Evolutionary conservation across 2,329 filamentous ascomycete genomes (phyloP), one percentile per base, ranked within the genome.

Genomic region (Apiospora arundinis): DNA sequence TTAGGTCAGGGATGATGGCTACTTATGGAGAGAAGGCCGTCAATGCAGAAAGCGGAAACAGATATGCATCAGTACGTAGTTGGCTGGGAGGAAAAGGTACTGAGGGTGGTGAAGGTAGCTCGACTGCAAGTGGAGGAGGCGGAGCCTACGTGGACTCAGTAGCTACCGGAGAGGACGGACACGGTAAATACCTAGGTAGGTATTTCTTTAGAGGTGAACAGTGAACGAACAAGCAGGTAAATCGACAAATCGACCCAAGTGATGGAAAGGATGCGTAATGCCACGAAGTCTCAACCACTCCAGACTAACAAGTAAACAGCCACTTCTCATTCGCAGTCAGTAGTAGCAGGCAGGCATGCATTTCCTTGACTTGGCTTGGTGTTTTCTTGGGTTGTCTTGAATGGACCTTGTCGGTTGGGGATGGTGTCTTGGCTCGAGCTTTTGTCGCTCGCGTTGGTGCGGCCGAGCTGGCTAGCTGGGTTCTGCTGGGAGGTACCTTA

Each of bases 41-140:
- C 56, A 40, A 63, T 63, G 56, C 32, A 63, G 56, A 63, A 63
- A 63, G 56, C 56, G 56, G 56, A n/a, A 63, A 63, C 56, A 40
- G 12, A 40, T 40, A 37, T 63, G 56, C 32, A 63, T 28, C 52
- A 60, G 21, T 40, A n/a, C 18, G 56, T 63, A 60, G 18, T 16
- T 28, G 25, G 23, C 28, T 16, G 23, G 48, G 11, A 52, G 46
- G 25, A 9, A 52, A 9, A 52, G 23, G 44, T 46, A 46, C 3
- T 32, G 6, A 32, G 6, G 32, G 32, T 32, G 6, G 32, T 32
- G 3, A 6, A 32, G 32, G 32, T 25, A 28, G 12, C 48, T 28
- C 11, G 12, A 28, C 25, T 52, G 23, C 23, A 52, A 52, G 21
- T 52, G 45, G 14, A 25, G 23, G 48, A 52, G 48, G 28, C 28